Percentiles rank a stretch among this genome's conserved stretches.
Evolutionary conservation across 805 yeast species (phyloP).

Genomic region (Wickerhamiella azymoides): DNA sequence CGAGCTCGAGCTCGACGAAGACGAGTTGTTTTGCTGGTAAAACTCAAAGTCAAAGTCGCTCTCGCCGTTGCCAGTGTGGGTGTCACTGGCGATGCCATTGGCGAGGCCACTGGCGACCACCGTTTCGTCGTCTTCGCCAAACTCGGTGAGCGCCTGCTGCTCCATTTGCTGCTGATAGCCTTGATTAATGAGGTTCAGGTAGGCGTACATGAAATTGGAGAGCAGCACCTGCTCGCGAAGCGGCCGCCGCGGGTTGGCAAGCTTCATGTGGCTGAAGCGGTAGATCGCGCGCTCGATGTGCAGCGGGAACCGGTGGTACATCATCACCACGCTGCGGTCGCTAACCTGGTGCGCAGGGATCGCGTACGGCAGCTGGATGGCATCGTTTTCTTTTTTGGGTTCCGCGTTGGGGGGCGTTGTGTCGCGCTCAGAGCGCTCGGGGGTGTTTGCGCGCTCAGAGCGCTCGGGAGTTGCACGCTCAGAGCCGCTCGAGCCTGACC

Average conservation of each 20-base stretch:
- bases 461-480: no score
- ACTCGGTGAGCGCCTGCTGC: constrained; percentile 3
- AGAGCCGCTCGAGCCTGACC: neutral
- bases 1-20: constrained; percentile 9
- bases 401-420: neutral
- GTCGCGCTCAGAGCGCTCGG: neutral
- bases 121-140: neutral
- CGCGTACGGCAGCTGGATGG: constrained; percentile 24
- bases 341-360: constrained; percentile 27
- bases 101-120: no score
- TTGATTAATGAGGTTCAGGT: constrained; percentile 86
- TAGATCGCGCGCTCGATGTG: constrained; percentile 95
- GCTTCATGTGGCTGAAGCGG: constrained; percentile 77
- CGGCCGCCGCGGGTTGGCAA: constrained; percentile 88
- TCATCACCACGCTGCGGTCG: constrained; percentile 25
- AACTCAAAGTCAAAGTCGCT: constrained; percentile 9
- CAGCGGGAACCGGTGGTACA: constrained; percentile 59
- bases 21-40: constrained; percentile 4
- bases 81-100: no score
- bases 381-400: neutral
- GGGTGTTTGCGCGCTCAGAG: neutral
- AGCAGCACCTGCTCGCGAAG: constrained; percentile 81
- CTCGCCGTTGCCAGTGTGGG: neutral
- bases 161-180: constrained; percentile 30
- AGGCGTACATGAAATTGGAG: constrained; percentile 96